Conservation (phyloP, 768 basidiomycete genomes). For the Omphalotus guepiniiformis region DNA sequence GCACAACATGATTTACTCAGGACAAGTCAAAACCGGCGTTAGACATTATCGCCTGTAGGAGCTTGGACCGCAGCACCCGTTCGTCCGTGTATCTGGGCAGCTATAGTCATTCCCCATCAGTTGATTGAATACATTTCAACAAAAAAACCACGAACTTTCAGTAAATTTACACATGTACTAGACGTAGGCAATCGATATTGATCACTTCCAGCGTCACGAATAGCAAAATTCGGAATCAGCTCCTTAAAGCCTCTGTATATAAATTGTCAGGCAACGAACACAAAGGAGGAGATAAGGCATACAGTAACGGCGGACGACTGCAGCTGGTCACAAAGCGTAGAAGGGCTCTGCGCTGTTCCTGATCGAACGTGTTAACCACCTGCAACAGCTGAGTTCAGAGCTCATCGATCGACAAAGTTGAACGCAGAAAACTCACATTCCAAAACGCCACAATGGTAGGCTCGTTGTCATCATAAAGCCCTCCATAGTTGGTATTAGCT, state of each 20-base stretch:
- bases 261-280: neutral
- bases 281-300: constrained; percentile 21
- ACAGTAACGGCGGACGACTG: constrained; percentile 84
- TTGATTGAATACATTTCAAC: neutral
- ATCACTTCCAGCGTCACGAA: constrained; percentile 77
- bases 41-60: constrained; percentile 42
- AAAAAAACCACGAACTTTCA: constrained; percentile 56
- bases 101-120: constrained; percentile 10
- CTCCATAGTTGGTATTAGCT: constrained; percentile 76
- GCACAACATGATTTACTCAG: too few relatives aligned
- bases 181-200: constrained; percentile 66
- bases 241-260: constrained; percentile 72
- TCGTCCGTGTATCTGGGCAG: constrained; percentile 33
- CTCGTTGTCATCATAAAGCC: constrained; percentile 67
- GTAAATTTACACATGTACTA: constrained; percentile 88
- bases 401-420: neutral
- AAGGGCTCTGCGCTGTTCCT: constrained; percentile 73
- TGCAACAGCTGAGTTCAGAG: too few relatives aligned
- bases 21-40: constrained; percentile 51
- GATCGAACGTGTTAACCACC: constrained; percentile 77
- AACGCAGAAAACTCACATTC: constrained; percentile 54
- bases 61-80: constrained; percentile 32
- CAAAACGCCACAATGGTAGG: constrained; percentile 77
- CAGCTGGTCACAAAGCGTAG: constrained; percentile 93
- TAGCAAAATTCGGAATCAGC: constrained; percentile 83